These are phyloP conservation scores for Antitrichia curtipendula DNA, from an alignment of 225 moss, liverwort and hornwort species.

Conservation along the genomic window DNA sequence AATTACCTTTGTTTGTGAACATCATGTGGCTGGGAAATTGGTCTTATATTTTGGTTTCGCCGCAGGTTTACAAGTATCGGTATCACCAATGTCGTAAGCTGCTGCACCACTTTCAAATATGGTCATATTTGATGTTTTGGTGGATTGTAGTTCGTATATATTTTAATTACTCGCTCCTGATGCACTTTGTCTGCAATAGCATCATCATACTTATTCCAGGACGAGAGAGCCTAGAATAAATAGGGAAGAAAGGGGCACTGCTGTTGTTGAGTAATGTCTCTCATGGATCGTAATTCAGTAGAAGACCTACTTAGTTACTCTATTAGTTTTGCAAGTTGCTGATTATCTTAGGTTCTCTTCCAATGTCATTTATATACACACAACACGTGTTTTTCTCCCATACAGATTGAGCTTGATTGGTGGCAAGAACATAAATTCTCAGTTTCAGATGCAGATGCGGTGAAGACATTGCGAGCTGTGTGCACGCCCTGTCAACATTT, in stretches of 20 bases:
- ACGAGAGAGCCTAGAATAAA: not conserved
- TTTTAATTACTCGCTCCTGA: not conserved
- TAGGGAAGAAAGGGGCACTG: not conserved
- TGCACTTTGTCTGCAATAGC: not conserved
- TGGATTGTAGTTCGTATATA: not conserved
- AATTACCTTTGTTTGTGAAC: not conserved
- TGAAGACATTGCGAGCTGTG: conserved; percentile 13
- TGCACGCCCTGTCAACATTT: conserved; percentile 30
- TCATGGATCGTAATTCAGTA: not conserved
- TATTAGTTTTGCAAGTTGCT: not conserved
- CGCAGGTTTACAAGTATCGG: conserved; percentile 11
- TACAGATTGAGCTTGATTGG: conserved; percentile 30
- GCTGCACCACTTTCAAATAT: not conserved
- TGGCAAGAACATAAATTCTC: conserved; percentile 26
- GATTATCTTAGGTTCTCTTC: not conserved
- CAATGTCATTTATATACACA: not conserved
- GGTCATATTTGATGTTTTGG: not conserved
- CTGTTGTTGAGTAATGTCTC: not conserved
- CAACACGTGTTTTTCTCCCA: not conserved
- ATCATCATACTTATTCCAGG: not conserved
- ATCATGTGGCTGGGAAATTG: not conserved
- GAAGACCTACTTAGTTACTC: not conserved
- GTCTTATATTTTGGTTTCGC: not conserved
- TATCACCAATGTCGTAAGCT: conserved; percentile 25
- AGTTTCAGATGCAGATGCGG: conserved; percentile 6